Conservation (phyloP, 805 yeast species). For the Candida dajiaensis region DNA sequence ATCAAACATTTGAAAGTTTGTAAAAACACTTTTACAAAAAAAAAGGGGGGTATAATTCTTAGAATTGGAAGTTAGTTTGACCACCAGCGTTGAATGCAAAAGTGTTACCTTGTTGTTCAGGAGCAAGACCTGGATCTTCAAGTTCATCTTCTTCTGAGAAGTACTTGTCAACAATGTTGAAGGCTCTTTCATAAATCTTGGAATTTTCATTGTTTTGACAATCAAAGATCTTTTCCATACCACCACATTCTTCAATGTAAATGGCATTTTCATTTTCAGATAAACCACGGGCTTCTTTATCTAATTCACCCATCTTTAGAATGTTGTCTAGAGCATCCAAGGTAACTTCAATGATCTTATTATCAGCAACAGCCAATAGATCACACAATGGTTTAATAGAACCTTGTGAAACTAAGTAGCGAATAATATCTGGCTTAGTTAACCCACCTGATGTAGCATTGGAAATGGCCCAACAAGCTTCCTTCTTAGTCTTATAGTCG, state of each 20-base stretch:
- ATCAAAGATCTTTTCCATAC: slow-evolving; percentile 91
- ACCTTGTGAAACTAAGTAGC: slow-evolving; percentile 90
- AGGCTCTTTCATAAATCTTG: slow-evolving; percentile 88
- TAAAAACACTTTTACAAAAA: too few species aligned
- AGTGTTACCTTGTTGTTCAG: slow-evolving; percentile 72
- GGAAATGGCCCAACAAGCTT: slow-evolving; percentile 99
- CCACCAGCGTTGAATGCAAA: slow-evolving; percentile 79
- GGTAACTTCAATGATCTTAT: slow-evolving; percentile 89
- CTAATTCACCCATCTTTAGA: slow-evolving; percentile 89
- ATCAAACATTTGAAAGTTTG: neutral
- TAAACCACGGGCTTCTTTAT: slow-evolving; percentile 68
- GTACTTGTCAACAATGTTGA: slow-evolving; percentile 81
- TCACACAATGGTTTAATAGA: slow-evolving; percentile 97
- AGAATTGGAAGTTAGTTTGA: slow-evolving; percentile 30
- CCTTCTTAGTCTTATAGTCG: slow-evolving; percentile 94
- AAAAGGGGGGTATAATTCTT: slow-evolving; percentile 1
- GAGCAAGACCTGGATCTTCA: slow-evolving; percentile 73
- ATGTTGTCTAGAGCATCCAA: slow-evolving; percentile 93
- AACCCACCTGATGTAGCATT: slow-evolving; percentile 97
- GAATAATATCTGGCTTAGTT: slow-evolving; percentile 85
- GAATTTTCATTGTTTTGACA: slow-evolving; percentile 91
- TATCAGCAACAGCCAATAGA: slow-evolving; percentile 79
- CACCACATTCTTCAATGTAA: slow-evolving; percentile 96
- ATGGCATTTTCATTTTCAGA: slow-evolving; percentile 81
- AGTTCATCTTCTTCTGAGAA: slow-evolving; percentile 76